Evolutionary conservation across 306 rosid genomes (phyloP), one percentile per base, ranked within the genome.

Genomic region (Clitoria ternatea): DNA sequence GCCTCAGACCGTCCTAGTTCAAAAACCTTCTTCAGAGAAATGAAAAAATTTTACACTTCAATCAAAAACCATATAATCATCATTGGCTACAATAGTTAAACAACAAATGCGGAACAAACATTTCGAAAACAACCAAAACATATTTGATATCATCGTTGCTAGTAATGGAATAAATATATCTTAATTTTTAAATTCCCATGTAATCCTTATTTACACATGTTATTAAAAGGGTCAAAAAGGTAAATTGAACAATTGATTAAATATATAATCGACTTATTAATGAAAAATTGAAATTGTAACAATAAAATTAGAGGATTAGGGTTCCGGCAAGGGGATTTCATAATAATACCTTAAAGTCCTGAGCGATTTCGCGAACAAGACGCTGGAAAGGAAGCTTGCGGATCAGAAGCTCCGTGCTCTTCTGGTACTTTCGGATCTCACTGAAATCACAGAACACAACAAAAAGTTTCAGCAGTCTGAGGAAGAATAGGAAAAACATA

Each of bases 1-100:
- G 96, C 96, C 96, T 87, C 97, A 82, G 97, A 89, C 96, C 97
- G 96, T 89, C 96, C 96, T 92, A 92, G 97, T 87, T 75, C 83
- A 69, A 69, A n/a, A 75, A 13, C 7, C 22, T 62, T 85, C 94
- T 32, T 79, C 97, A 89, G 4, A 9, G 1, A 24, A 66, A 54
- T 72, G 82, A 87, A 88, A 81, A 14, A n/a, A 42, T 3, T 6
- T 59, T 68, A 86, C 84, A 77, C 50, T 79, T 87, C 91, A 23
- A 85, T 1, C 7, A 48, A 53, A 20, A 3, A 1, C 15, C 30
- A 59, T 40, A 33, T 57, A 22, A 27, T 45, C 97, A 79, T 92
- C 96, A 91, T 57, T 4, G 90, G 87, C 90, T 20, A 79, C 49
- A 35, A 22, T 0, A 47, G 3, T 20, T 6, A 30, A 43, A 43